phyloP scores from a whole-genome alignment of 805 yeast genomes.

The Saccharomycopsis schoenii region DNA sequence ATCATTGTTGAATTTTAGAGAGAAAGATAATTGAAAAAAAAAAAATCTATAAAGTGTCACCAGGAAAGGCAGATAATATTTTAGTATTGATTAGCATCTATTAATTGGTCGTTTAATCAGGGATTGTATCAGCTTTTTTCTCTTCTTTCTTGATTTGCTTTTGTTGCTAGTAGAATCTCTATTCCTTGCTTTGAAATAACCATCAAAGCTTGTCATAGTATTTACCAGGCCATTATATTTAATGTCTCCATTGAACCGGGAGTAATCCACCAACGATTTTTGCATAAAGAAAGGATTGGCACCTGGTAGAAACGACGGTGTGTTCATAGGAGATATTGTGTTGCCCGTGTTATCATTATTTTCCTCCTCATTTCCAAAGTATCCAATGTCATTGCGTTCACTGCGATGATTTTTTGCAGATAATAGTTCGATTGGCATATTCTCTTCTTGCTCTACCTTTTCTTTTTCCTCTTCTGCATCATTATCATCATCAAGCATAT shows the following conservation, averaged over 20 bases:
- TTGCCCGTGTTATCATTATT: no score
- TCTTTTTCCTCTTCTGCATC: not conserved
- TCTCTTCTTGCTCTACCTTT: no score
- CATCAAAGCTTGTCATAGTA: not conserved
- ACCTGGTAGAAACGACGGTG: not conserved
- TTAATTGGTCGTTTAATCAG: no score
- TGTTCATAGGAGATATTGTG: not conserved
- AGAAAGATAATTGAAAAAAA: no score
- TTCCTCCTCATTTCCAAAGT: not conserved
- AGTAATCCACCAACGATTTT: not conserved
- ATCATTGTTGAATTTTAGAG: no score
- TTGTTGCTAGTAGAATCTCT: not conserved
- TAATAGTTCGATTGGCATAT: no score
- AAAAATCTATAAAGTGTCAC: no score
- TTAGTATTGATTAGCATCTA: no score
- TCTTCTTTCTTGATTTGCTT: not conserved
- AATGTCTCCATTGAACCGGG: not conserved
- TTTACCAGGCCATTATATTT: not conserved
- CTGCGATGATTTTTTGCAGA: no score
- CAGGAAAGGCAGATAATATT: no score
- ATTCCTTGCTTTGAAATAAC: not conserved
- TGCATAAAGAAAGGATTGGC: not conserved
- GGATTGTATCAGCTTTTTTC: not conserved
- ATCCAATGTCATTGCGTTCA: not conserved
- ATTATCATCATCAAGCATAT: no score